Base-by-base conservation (phyloP, 192 early-diverging fungal genomes). In the Coemansia sp. region DNA sequence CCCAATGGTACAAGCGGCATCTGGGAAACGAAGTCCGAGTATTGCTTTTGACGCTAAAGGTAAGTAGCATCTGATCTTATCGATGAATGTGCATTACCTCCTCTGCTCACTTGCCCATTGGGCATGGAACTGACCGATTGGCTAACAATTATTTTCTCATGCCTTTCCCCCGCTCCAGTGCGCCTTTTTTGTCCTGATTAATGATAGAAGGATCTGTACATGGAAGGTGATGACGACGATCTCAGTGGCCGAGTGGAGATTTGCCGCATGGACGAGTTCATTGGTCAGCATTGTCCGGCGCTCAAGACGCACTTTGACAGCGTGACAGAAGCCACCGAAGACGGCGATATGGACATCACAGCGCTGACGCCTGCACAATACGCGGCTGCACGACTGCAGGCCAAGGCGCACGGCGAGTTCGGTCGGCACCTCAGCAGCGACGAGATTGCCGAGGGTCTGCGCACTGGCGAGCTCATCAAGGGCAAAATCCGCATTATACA, bases 1-100 rank as follows among this genome's bases (percentile, higher is more conserved):
- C 83, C 3, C 38, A 45, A 10, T 91, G 88, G 86, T 89, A 87
- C 61, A 57, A 64, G 0, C 43, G 62, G 2, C 89, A 91, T 56
- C 39, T 87, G 34, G 47, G 56, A 0, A 37, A 17, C 63, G 52
- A 8, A 47, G 59, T 82, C 68, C 13, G 82, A 81, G 34, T 5
- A 51, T 62, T 9, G 48, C 56, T 27, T 37, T 23, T 80, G 30
- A 71, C 68, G 11, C 44, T 59, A 14, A 59, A 60, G 46, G 58
- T 39, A 62, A 50, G 52, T 25, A 24, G n/a, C 22, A 52, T 33
- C 33, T 9, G 14, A 53, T 17, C 45, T 30, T 47, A 47, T 47
- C 45, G 45, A 47, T 47, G 19, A 12, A 10, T 25, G 19, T 37
- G 40, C 23, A 47, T 45, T 27, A 5, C 13, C 34, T 37, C 34